These are phyloP conservation scores for Acidomyces sp. DNA, from an alignment of 495 filamentous ascomycete genomes.

Conservation along the genomic window DNA sequence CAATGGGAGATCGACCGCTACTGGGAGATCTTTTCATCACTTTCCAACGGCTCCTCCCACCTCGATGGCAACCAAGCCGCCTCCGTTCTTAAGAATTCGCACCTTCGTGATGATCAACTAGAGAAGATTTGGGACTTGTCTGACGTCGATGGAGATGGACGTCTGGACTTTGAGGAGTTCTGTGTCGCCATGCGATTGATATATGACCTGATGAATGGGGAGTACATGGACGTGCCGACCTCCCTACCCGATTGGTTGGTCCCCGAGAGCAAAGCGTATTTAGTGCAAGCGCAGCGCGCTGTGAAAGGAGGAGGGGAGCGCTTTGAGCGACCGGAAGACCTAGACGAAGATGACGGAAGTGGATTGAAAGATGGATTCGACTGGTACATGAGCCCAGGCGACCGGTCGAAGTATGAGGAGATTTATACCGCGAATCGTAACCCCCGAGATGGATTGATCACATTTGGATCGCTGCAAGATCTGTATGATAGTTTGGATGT, in stretches of 20 bases:
- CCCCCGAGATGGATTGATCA: constrained; percentile 60
- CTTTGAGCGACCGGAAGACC: constrained; percentile 58
- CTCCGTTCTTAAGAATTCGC: constrained; percentile 88
- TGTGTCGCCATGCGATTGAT: constrained; percentile 97
- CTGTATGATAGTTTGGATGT: constrained; percentile 88
- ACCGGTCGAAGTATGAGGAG: constrained; percentile 86
- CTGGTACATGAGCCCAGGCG: constrained; percentile 93
- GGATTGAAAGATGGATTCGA: constrained; percentile 94
- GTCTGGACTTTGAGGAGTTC: constrained; percentile 97
- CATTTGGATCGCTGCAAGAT: constrained; percentile 66
- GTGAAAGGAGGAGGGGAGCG: constrained; percentile 58
- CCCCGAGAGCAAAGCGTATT: constrained; percentile 89
- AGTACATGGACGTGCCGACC: constrained; percentile 71
- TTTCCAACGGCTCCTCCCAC: constrained; percentile 67
- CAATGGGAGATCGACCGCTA: constrained; percentile 94
- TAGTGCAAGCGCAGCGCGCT: constrained; percentile 79
- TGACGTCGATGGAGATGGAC: constrained; percentile 92
- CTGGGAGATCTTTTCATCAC: constrained; percentile 94
- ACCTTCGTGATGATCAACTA: constrained; percentile 83
- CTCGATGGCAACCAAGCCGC: constrained; percentile 86
- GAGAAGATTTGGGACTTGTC: constrained; percentile 96
- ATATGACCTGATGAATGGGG: constrained; percentile 92
- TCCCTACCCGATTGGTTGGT: constrained; percentile 89
- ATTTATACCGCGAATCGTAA: constrained; percentile 87
- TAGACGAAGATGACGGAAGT: constrained; percentile 51